phyloP scores from a whole-genome alignment of 1,284 basidiomycete species.

The Ceratobasidium sp. region DNA sequence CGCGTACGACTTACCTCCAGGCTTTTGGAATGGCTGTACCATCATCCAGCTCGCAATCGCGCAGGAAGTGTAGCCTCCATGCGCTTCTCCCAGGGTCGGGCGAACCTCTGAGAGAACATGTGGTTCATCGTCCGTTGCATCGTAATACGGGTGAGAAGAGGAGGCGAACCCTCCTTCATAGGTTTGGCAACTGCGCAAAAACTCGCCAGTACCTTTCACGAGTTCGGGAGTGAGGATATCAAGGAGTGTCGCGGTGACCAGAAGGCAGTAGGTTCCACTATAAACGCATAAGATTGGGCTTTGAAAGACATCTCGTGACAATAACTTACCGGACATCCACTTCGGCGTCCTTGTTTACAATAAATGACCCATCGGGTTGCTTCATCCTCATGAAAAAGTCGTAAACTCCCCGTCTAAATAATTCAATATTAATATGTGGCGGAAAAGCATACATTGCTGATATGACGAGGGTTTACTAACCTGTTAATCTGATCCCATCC shows the following conservation, averaged over 20 bases:
- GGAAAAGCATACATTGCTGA: not conserved
- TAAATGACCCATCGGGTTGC: conserved; percentile 92
- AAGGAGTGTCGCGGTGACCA: conserved; percentile 74
- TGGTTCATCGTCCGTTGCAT: conserved; percentile 46
- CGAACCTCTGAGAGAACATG: conserved; percentile 50
- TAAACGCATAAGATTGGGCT: not conserved
- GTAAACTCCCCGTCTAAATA: conserved; percentile 75
- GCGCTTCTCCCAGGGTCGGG: conserved; percentile 88
- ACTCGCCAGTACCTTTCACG: conserved; percentile 62
- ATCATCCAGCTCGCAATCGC: conserved; percentile 87
- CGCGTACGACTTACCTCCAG: conserved; percentile 2
- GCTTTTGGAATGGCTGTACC: conserved; percentile 63
- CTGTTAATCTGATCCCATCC: conserved; percentile 88
- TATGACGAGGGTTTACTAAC: conserved; percentile 54
- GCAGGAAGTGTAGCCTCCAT: conserved; percentile 98
- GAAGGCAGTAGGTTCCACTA: conserved; percentile 80
- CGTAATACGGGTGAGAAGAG: conserved; percentile 75
- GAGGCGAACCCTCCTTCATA: conserved; percentile 97
- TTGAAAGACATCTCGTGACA: no score
- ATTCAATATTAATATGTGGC: conserved; percentile 12
- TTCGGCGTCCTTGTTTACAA: conserved; percentile 88
- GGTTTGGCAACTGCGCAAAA: conserved; percentile 84
- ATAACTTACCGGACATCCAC: conserved; percentile 85
- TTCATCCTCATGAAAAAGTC: conserved; percentile 93
- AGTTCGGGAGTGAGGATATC: conserved; percentile 91